Conservation (phyloP, 257 asterid species). For the Pogostemon cablin region DNA sequence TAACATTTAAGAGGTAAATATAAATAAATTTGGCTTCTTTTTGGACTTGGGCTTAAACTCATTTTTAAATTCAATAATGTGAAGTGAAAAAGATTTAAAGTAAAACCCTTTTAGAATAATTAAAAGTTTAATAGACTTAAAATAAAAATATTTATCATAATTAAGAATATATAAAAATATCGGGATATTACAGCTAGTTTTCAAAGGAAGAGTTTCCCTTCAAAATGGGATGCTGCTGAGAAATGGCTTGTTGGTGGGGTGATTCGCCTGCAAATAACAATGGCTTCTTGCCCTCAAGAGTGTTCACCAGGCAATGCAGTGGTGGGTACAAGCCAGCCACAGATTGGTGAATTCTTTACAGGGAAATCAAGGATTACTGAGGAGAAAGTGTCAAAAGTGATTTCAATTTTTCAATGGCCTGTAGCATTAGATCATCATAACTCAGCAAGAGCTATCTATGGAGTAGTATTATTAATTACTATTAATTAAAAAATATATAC, state of each 20-base stretch:
- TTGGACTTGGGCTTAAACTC: too few species aligned
- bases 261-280: constrained; percentile 60
- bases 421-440: constrained; percentile 40
- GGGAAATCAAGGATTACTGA: constrained; percentile 63
- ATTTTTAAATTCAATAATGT: too few species aligned
- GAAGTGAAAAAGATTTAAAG: too few species aligned
- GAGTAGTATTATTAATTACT: too few species aligned
- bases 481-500: too few species aligned
- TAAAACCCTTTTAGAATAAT: too few species aligned
- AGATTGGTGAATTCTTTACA: constrained; percentile 47
- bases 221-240: constrained; percentile 99
- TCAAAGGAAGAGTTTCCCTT: constrained; percentile 71
- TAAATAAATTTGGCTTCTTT: too few species aligned
- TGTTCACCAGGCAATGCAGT: constrained; percentile 55
- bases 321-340: constrained; percentile 55
- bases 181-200: constrained; percentile 24
- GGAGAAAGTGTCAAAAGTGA: constrained; percentile 53
- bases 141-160: too few species aligned
- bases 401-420: constrained; percentile 56
- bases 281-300: constrained; percentile 43
- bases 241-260: constrained; percentile 83
- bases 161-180: too few species aligned
- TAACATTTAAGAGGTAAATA: too few species aligned
- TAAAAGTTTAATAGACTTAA: too few species aligned
- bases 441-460: too few species aligned